Percentiles rank a stretch among this genome's conserved stretches.
Evolutionary conservation across 495 filamentous ascomycete genomes (phyloP).

Genomic region (Cudoniella acicularis): DNA sequence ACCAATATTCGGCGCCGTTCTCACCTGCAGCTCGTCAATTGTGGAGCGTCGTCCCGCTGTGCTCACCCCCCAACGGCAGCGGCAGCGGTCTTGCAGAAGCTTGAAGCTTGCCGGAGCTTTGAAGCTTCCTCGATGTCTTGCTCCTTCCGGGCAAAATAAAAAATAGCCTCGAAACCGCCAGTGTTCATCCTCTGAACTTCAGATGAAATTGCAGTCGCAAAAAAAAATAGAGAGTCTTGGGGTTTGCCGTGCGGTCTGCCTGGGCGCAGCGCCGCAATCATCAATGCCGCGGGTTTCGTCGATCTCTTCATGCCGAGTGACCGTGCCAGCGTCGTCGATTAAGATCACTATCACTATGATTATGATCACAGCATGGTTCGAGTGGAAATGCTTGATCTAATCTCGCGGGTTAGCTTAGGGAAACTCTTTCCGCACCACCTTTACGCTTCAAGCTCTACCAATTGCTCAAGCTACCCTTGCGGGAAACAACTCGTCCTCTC

Average conservation of each 20-base stretch:
- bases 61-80: neutral
- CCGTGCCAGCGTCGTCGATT: neutral
- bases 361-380: neutral
- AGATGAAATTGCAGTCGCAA: neutral
- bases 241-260: neutral
- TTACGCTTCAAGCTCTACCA: neutral
- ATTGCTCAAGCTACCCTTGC: neutral
- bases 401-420: slow-evolving; percentile 1
- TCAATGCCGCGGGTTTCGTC: neutral
- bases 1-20: neutral
- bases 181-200: too few species aligned
- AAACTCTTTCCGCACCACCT: neutral
- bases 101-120: too few species aligned
- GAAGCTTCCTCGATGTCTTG: neutral
- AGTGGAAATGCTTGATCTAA: slow-evolving; percentile 2
- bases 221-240: neutral
- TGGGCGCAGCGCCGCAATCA: neutral
- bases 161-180: too few species aligned
- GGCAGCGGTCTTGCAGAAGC: neutral
- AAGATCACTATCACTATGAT: neutral
- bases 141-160: neutral
- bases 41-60: neutral
- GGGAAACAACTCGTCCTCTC: neutral
- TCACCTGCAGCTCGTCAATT: neutral
- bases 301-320: neutral